Evolutionary conservation across 768 basidiomycete species (phyloP).

Genomic region (Gymnopilus dilepis): DNA sequence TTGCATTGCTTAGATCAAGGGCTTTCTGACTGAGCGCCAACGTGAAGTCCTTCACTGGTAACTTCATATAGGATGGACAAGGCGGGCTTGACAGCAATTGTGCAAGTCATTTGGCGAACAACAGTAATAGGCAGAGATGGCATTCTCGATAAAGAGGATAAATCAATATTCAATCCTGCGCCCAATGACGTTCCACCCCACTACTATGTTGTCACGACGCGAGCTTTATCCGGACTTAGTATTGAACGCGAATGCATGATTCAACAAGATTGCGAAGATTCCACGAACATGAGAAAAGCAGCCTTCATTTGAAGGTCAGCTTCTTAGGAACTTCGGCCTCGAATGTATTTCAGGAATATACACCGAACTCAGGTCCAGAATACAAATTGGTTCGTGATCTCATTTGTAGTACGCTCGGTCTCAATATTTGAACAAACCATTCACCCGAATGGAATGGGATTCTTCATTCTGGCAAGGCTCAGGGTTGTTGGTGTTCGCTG

Average conservation of each 20-base stretch:
- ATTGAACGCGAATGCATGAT: neutral
- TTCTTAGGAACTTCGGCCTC: neutral
- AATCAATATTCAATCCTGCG: too few relatives aligned
- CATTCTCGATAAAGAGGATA: too few relatives aligned
- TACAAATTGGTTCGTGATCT: neutral
- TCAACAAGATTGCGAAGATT: neutral
- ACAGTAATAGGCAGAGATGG: too few relatives aligned
- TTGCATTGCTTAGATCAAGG: too few relatives aligned
- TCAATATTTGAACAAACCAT: neutral
- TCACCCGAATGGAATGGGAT: neutral
- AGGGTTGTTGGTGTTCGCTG: neutral
- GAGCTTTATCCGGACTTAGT: neutral
- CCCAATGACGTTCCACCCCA: too few relatives aligned
- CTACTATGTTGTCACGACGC: neutral
- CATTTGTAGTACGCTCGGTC: neutral
- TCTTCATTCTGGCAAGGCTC: neutral
- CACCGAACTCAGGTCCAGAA: slow-evolving; percentile 1
- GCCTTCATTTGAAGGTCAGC: neutral
- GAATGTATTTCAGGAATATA: neutral
- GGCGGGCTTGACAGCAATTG: too few relatives aligned
- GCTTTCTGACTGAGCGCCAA: too few relatives aligned
- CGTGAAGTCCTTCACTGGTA: too few relatives aligned
- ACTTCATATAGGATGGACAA: too few relatives aligned
- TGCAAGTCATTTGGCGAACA: too few relatives aligned
- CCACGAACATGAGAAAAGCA: slow-evolving; percentile 1